Conservation (phyloP, 139 green algal genomes). For the Chlamydomonas sp. region DNA sequence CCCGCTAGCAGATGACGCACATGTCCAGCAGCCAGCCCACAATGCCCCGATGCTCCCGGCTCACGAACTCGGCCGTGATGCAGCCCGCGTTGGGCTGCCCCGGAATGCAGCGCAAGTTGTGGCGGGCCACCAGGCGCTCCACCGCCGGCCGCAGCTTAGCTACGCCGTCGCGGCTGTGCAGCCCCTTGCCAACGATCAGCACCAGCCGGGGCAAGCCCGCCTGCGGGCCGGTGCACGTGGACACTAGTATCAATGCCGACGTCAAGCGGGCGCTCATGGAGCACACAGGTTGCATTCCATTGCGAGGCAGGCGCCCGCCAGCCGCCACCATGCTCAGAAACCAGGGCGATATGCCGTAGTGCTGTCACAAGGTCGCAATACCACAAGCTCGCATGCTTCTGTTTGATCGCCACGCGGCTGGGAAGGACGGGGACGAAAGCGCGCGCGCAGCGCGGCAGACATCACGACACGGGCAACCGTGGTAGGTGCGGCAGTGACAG, state of each 20-base stretch:
- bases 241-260: too few species aligned
- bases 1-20: slow-evolving; percentile 31
- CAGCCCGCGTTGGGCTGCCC: slow-evolving; percentile 34
- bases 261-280: too few species aligned
- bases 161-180: slow-evolving; percentile 18
- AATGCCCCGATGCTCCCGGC: slow-evolving; percentile 12
- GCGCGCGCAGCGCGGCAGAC: too few species aligned
- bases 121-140: background rate
- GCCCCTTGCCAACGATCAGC: slow-evolving; percentile 23
- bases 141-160: background rate
- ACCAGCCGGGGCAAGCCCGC: background rate
- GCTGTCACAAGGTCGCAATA: too few species aligned
- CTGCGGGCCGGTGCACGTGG: background rate
- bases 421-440: too few species aligned
- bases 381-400: too few species aligned
- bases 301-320: background rate
- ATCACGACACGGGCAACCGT: too few species aligned
- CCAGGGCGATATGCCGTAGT: too few species aligned
- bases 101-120: background rate
- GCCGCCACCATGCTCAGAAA: too few species aligned
- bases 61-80: slow-evolving; percentile 29
- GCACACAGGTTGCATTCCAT: too few species aligned
- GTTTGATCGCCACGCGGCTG: too few species aligned
- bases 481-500: too few species aligned
- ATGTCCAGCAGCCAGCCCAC: background rate